Percentiles rank a stretch among this genome's conserved stretches.
Conservation (phyloP, 768 basidiomycete species). For the Pleurotus platypus region DNA sequence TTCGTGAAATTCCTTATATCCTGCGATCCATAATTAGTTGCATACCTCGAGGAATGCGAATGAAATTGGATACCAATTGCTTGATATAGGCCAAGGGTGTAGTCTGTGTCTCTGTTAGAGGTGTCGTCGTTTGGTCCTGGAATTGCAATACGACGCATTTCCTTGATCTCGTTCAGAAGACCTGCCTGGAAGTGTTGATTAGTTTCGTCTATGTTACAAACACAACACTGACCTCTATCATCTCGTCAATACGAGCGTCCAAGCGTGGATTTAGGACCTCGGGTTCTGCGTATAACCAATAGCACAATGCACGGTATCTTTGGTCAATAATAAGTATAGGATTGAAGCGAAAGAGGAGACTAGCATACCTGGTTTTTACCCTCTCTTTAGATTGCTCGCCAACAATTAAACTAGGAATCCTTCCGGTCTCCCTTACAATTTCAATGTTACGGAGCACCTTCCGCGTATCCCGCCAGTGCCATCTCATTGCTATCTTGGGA, state of each 20-base stretch:
- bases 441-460: conserved; percentile 82
- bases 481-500: conserved; percentile 67
- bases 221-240: conserved; percentile 66
- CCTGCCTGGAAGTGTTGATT: conserved; percentile 48
- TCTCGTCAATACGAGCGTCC: conserved; percentile 79
- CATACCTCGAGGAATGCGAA: neutral
- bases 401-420: conserved; percentile 64
- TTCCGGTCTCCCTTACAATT: conserved; percentile 70
- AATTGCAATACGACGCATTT: conserved; percentile 37
- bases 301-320: conserved; percentile 82
- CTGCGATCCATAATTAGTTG: conserved; percentile 34
- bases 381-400: conserved; percentile 50
- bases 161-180: conserved; percentile 73
- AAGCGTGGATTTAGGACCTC: conserved; percentile 62
- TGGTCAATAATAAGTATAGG: neutral
- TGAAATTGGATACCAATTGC: conserved; percentile 64
- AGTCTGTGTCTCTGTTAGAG: conserved; percentile 36
- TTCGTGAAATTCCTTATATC: conserved; percentile 86
- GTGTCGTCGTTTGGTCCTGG: neutral
- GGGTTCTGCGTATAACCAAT: conserved; percentile 86
- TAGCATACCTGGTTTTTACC: conserved; percentile 47
- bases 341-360: conserved; percentile 1
- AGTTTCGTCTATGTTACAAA: too few relatives aligned
- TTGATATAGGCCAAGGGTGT: conserved; percentile 88
- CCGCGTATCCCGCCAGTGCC: conserved; percentile 96